Base-by-base conservation (phyloP, 495 filamentous ascomycete genomes). In the Lepraria neglecta region DNA sequence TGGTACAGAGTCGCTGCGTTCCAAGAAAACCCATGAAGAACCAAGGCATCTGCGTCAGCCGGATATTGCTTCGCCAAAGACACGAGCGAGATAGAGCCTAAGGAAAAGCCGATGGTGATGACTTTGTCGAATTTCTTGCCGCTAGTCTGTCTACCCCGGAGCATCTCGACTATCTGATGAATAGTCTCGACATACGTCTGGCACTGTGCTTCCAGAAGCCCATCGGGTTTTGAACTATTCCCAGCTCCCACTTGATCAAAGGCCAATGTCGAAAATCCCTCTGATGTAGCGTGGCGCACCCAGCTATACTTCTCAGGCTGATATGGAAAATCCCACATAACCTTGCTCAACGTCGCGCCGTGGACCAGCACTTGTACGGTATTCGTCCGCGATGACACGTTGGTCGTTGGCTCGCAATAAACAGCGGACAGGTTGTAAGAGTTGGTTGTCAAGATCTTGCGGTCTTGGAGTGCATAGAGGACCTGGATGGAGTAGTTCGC, bases 101-200 rank as follows among this genome's bases (percentile, higher is more conserved):
- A 11, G 40, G 40, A 43, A 43, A 43, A 43, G 9, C 40, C 40
- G 15, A 43, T 17, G 40, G 15, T 11, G 15, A 43, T 43, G 40
- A 43, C 15, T 17, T 43, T 43, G 10, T 43, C 15, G 10, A 10
- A 43, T 43, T 43, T 43, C 40, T 43, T 43, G 1, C 40, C 40
- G 40, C 10, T 3, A 17, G 65, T 61, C 11, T 51, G 48, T 11
- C 67, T 63, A 7, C 42, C 50, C 48, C 66, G 61, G 30, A 69
- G 53, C 12, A 62, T 63, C 60, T 66, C 56, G 59, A 70, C 65
- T 9, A 65, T 17, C 27, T 70, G 53, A 30, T 70, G 63, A 6
- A 66, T 52, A 24, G 68, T 70, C 43, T 62, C 65, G 24, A 70
- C 65, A 27, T 70, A 66, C 58, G 59, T 67, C 52, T 70, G 67